A percentile compares a stretch with the other conserved stretches of the same genome.
These are phyloP conservation scores for Saccharomycopsis fodiens DNA, from an alignment of 805 yeast species.

Conservation along the genomic window DNA sequence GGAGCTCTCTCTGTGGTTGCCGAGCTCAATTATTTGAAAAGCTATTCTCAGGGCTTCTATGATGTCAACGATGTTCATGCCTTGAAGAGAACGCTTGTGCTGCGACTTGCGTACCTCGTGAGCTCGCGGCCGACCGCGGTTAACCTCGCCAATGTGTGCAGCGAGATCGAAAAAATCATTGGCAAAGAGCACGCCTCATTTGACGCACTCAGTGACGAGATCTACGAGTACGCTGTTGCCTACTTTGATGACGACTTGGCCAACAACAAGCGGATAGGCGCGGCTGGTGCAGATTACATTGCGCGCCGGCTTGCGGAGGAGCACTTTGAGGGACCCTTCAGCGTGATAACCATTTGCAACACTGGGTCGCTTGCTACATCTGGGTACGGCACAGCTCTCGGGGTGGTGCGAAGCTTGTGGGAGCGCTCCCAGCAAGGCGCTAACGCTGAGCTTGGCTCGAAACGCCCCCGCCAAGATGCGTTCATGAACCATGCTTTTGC, in stretches of 20 bases:
- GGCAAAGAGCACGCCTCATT: slow-evolving; percentile 25
- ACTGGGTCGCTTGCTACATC: slow-evolving; percentile 97
- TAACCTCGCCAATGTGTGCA: slow-evolving; percentile 66
- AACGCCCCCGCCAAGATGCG: slow-evolving; percentile 29
- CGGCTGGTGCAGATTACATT: slow-evolving; percentile 71
- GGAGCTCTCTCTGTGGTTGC: slow-evolving; percentile 78
- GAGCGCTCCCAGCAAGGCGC: slow-evolving; percentile 29
- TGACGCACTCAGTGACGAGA: slow-evolving; percentile 23
- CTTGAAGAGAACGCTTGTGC: slow-evolving; percentile 33
- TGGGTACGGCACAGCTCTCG: slow-evolving; percentile 95
- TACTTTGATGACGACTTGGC: slow-evolving; percentile 69
- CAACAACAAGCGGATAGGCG: slow-evolving; percentile 76
- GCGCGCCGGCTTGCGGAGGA: slow-evolving; percentile 31
- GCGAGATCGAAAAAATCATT: slow-evolving; percentile 29
- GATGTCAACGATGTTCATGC: slow-evolving; percentile 27
- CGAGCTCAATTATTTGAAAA: slow-evolving; percentile 41
- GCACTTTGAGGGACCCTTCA: slow-evolving; percentile 54
- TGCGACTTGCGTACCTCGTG: slow-evolving; percentile 56
- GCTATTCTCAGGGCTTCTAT: slow-evolving; percentile 27
- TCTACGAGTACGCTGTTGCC: slow-evolving; percentile 40
- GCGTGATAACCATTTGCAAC: slow-evolving; percentile 88
- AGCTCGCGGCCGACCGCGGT: slow-evolving; percentile 94
- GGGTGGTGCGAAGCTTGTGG: slow-evolving; percentile 75
- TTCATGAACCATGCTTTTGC: slow-evolving; percentile 70
- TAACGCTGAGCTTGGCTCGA: slow-evolving; percentile 12